These are phyloP conservation scores for Podospora pseudoanserina DNA, from an alignment of 495 filamentous ascomycete genomes.

Conservation along the genomic window DNA sequence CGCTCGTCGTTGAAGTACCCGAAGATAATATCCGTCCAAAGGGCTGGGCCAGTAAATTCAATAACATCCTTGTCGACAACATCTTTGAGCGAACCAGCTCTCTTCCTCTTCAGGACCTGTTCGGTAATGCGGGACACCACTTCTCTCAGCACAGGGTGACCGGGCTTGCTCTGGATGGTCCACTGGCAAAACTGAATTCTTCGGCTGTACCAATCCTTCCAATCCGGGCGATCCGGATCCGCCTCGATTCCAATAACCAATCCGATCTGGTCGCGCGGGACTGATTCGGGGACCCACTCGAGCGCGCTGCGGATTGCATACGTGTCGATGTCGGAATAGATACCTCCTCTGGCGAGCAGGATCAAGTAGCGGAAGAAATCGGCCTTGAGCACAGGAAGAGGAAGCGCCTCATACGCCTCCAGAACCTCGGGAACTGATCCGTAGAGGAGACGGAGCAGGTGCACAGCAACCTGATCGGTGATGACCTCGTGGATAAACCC, in stretches of 20 bases:
- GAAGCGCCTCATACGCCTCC: conserved; percentile 85
- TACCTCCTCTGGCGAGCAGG: conserved; percentile 85
- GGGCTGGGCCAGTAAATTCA: conserved; percentile 90
- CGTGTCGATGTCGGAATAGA: conserved; percentile 97
- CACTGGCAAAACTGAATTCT: conserved; percentile 98
- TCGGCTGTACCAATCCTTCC: conserved; percentile 93
- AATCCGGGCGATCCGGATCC: conserved; percentile 88
- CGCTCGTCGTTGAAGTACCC: conserved; percentile 86
- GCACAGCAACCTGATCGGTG: conserved; percentile 77
- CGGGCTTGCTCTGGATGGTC: conserved; percentile 95
- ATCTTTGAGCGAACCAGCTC: conserved; percentile 59
- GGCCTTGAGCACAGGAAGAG: conserved; percentile 85
- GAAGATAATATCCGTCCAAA: conserved; percentile 94
- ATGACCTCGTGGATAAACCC: conserved; percentile 95
- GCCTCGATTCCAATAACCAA: conserved; percentile 93
- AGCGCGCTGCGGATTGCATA: conserved; percentile 73
- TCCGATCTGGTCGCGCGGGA: conserved; percentile 73
- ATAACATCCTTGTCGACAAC: conserved; percentile 76
- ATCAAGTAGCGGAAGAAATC: conserved; percentile 98
- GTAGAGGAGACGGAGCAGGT: conserved; percentile 82
- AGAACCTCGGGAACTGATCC: conserved; percentile 82
- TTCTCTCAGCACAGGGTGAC: conserved; percentile 86
- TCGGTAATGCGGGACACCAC: conserved; percentile 82
- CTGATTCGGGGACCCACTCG: conserved; percentile 79
- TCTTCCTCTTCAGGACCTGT: conserved; percentile 73